Evolutionary conservation across 306 rosid genomes (phyloP).

Genomic region (Sesbania bispinosa): DNA sequence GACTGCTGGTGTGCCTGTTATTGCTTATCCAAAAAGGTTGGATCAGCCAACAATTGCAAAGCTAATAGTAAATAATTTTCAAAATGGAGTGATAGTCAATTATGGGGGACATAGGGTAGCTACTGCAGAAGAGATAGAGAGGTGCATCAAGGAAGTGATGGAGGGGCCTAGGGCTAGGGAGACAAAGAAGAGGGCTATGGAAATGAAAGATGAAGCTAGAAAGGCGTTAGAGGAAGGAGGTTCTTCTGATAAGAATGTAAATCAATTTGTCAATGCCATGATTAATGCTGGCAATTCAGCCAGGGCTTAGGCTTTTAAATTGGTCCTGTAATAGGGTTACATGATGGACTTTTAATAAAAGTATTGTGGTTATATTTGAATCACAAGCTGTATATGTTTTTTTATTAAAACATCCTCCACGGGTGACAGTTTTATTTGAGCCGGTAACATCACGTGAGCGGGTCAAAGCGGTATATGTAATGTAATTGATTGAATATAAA

Average conservation of each 20-base stretch:
- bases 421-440: no score
- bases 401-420: no score
- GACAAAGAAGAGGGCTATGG: constrained; percentile 30
- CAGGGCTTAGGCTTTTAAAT: neutral
- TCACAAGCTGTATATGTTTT: no score
- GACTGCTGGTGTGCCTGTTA: constrained; percentile 35
- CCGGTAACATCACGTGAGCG: no score
- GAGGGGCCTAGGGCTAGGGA: constrained; percentile 32
- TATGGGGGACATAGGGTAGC: constrained; percentile 27
- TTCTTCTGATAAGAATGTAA: constrained; percentile 39
- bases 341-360: no score
- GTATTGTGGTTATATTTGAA: no score
- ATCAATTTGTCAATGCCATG: constrained; percentile 30
- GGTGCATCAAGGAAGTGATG: constrained; percentile 37
- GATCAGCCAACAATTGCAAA: constrained; percentile 47
- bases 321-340: no score
- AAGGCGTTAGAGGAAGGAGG: constrained; percentile 38
- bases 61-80: constrained; percentile 31
- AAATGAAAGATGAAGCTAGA: constrained; percentile 32
- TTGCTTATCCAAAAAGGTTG: constrained; percentile 44
- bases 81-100: constrained; percentile 32
- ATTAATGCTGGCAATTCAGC: neutral
- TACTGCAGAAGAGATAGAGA: constrained; percentile 37
- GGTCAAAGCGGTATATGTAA: no score
- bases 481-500: no score